phyloP scores from a whole-genome alignment of 2,329 filamentous ascomycete genomes.

The Zasmidium angulare region DNA sequence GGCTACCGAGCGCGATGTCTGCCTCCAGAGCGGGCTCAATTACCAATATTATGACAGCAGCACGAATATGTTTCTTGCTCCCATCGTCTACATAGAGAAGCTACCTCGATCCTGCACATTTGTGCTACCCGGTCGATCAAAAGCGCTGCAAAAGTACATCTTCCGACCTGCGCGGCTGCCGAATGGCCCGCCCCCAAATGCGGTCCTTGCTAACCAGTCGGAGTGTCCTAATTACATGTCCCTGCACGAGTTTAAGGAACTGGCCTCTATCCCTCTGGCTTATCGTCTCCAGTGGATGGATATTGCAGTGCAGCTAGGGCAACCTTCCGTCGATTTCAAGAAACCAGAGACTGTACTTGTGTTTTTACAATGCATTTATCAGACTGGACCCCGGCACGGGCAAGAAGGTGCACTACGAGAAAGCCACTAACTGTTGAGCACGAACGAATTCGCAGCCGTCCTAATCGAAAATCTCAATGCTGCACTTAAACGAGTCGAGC shows the following conservation, averaged over 20 bases:
- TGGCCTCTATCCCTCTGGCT: slow-evolving; percentile 51
- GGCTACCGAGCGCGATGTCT: no score
- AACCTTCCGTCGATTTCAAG: slow-evolving; percentile 61
- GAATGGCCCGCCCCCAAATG: slow-evolving; percentile 22
- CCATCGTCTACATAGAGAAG: slow-evolving; percentile 42
- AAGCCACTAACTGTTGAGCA: background rate
- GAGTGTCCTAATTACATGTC: slow-evolving; percentile 50
- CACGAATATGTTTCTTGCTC: no score
- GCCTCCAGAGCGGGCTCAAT: no score
- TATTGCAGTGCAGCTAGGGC: slow-evolving; percentile 52
- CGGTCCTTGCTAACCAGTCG: slow-evolving; percentile 48
- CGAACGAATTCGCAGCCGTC: background rate
- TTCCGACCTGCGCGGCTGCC: slow-evolving; percentile 2
- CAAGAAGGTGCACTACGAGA: slow-evolving; percentile 34
- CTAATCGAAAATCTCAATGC: slow-evolving; percentile 13
- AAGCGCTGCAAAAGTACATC: slow-evolving; percentile 35
- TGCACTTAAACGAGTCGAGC: slow-evolving; percentile 18
- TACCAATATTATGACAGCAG: no score
- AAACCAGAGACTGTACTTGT: slow-evolving; percentile 51
- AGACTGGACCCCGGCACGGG: slow-evolving; percentile 47
- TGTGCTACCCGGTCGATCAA: slow-evolving; percentile 41
- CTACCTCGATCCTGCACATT: no score
- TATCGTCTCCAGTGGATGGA: slow-evolving; percentile 49
- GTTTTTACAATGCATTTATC: slow-evolving; percentile 53
- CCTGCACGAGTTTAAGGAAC: slow-evolving; percentile 55